Evolutionary conservation across 2,329 filamentous ascomycete genomes (phyloP).

Genomic region (Kalmusia sp.): DNA sequence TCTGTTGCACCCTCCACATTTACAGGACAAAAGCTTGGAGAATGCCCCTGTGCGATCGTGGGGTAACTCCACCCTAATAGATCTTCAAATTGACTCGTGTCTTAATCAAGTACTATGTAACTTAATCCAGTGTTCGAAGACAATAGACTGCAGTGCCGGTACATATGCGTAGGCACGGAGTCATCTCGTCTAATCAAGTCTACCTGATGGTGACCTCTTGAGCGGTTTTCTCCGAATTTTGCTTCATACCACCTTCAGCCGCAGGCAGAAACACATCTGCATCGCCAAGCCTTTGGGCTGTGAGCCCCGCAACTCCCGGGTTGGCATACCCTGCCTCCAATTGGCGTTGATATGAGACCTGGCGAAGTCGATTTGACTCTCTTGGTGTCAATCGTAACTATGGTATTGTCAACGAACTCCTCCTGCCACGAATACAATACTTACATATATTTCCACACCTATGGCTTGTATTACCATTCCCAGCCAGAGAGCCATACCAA

Average conservation of each 20-base stretch:
- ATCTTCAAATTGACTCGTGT: no score
- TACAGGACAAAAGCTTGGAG: no score
- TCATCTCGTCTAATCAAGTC: no score
- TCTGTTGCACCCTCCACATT: no score
- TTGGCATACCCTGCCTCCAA: background rate
- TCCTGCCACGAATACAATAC: background rate
- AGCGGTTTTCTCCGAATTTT: background rate
- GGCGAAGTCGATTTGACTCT: background rate
- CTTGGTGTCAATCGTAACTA: background rate
- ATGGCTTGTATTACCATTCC: background rate
- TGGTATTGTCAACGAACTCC: background rate
- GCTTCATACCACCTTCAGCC: no score
- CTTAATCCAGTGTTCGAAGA: no score
- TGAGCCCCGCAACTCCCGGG: background rate
- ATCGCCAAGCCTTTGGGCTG: background rate
- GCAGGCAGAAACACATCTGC: background rate
- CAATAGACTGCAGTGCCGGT: no score
- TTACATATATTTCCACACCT: background rate
- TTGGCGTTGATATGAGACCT: background rate
- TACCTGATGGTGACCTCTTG: no score
- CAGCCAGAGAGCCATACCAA: slow-evolving; percentile 1
- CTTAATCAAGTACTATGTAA: no score
- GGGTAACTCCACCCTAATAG: no score
- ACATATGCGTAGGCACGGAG: no score
- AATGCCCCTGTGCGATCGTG: no score